Evolutionary conservation across 106 monocot species (phyloP), one percentile per base, ranked within the genome.

Genomic region (Acorus calamus): DNA sequence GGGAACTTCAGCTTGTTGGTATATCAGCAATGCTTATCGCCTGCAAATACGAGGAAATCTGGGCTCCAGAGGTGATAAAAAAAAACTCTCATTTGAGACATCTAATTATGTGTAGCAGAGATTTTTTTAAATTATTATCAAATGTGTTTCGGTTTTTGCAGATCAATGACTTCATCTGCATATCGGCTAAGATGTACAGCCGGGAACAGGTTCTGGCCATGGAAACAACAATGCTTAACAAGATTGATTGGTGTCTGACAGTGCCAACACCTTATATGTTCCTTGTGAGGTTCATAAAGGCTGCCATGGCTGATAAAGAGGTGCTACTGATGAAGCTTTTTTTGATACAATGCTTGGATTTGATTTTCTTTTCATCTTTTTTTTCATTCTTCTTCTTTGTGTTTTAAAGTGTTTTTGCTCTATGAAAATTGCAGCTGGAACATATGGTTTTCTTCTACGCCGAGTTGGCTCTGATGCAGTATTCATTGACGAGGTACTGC

Each of bases 1-100:
- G 57, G n/a, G 78, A 82, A 47, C 53, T 92, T 42, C 84, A 88
- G 75, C 82, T 88, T 41, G 71, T 88, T 4, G 85, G 92, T 6
- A 47, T 88, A 2, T 59, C 76, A 6, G 73, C 92, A 1, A 88
- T 92, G 92, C 79, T 92, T 44, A 92, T 92, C 47, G 87, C 92
- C 59, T 80, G 80, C 82, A 92, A 92, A 58, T 87, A 88, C 14
- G 84, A 85, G 50, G 91, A 86, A 54, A 80, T 83, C 3, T 81
- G 91, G 86, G 78, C 86, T 42, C 90, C 90, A 2, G 80, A 83
- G 78, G 78, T 85, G 28, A 28, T 28, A 28, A n/a, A n/a, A n/a
- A n/a, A n/a, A n/a, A 28, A 28, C 28, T 28, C 28, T 28, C 28
- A 28, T 28, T 28, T 28, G 28, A 28, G 28, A 28, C 28, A 28